These are phyloP conservation scores for Exophiala mesophila DNA, from an alignment of 2,329 filamentous ascomycete genomes.

Conservation along the genomic window DNA sequence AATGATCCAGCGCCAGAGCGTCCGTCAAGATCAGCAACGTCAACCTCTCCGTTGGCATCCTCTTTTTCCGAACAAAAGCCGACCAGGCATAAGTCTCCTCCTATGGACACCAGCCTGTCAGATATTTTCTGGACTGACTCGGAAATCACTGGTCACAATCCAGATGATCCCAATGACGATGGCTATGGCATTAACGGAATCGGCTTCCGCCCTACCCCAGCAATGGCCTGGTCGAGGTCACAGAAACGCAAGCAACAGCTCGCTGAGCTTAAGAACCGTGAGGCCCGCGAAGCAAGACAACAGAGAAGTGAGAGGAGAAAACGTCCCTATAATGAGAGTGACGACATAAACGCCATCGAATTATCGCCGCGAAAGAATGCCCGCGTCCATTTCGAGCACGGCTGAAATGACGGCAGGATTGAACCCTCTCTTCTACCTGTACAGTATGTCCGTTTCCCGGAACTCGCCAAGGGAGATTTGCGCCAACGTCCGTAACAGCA, in stretches of 20 bases:
- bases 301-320: conserved; percentile 50
- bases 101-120: conserved; percentile 26
- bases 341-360: conserved; percentile 12
- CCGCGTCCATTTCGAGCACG: conserved; percentile 19
- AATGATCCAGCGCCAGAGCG: no score
- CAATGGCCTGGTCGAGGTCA: conserved; percentile 52
- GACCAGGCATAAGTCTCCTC: conserved; percentile 30
- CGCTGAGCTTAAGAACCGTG: conserved; percentile 54
- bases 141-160: conserved; percentile 59
- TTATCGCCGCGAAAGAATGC: conserved; percentile 25
- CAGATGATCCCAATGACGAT: conserved; percentile 54
- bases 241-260: conserved; percentile 56
- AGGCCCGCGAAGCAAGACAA: conserved; percentile 55
- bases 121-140: conserved; percentile 51
- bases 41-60: not conserved
- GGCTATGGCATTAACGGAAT: conserved; percentile 61
- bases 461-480: no score
- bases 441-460: no score
- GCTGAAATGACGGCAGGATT: conserved; percentile 12
- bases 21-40: no score
- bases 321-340: conserved; percentile 13
- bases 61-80: not conserved
- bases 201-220: conserved; percentile 58
- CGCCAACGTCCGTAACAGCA: no score
- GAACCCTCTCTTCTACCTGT: not conserved